Evolutionary conservation across 106 monocot species (phyloP).

Genomic region (Dendrobium huoshanense): DNA sequence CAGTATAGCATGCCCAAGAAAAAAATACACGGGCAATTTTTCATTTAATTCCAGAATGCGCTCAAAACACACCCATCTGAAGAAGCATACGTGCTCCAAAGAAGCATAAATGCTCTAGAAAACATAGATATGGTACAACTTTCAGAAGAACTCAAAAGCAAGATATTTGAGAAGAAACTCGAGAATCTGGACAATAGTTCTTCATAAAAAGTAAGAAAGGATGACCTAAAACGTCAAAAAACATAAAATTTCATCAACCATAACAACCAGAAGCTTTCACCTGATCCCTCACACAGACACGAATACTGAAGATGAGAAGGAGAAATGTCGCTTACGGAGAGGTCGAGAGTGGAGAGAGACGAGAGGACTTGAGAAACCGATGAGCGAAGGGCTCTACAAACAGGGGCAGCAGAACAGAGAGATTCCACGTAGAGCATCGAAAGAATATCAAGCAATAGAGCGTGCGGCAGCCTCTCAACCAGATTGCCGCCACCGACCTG

Average conservation of each 20-base stretch:
- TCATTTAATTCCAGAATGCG: not conserved
- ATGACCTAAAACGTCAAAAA: too few relatives aligned
- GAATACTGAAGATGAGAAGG: not conserved
- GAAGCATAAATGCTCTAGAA: not conserved
- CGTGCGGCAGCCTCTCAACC: constrained; percentile 47
- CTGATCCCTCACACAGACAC: too few relatives aligned
- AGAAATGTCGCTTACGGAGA: constrained; percentile 40
- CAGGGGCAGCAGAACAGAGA: constrained; percentile 54
- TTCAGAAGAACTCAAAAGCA: not conserved
- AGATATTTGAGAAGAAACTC: not conserved
- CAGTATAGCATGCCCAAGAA: not conserved
- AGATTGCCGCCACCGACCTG: not conserved
- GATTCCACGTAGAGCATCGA: constrained; percentile 62
- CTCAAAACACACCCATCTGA: not conserved
- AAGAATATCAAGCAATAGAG: constrained; percentile 42
- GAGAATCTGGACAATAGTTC: not conserved
- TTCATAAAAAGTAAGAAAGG: not conserved
- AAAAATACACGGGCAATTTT: not conserved
- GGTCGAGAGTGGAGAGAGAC: constrained; percentile 44
- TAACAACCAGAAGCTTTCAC: too few relatives aligned
- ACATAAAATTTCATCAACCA: too few relatives aligned
- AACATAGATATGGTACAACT: not conserved
- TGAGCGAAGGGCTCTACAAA: constrained; percentile 41
- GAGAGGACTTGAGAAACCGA: constrained; percentile 40
- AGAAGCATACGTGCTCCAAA: not conserved